Evolutionary conservation across 2,329 filamentous ascomycete genomes (phyloP).

Genomic region (Aspergillus brunneoviolaceus): DNA sequence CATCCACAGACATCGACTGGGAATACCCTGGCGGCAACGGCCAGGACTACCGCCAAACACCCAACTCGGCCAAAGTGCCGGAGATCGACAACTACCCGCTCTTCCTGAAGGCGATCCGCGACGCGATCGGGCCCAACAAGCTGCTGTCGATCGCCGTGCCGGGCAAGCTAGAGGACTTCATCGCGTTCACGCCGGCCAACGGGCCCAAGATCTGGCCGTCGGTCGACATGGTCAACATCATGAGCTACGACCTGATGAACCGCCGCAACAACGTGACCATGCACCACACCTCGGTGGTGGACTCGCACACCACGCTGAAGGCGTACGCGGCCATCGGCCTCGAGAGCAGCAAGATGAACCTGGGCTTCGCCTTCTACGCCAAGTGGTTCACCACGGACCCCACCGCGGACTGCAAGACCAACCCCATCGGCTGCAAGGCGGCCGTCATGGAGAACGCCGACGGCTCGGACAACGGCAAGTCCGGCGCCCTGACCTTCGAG

Average conservation of each 20-base stretch:
- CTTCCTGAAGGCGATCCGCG: slow-evolving; percentile 59
- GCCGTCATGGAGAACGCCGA: slow-evolving; percentile 59
- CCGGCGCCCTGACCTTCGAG: slow-evolving; percentile 53
- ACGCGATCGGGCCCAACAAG: slow-evolving; percentile 57
- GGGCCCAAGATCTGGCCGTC: slow-evolving; percentile 59
- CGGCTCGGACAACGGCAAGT: slow-evolving; percentile 59
- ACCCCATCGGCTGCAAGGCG: slow-evolving; percentile 60
- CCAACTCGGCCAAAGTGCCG: slow-evolving; percentile 58
- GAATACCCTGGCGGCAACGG: slow-evolving; percentile 64
- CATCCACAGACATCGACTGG: slow-evolving; percentile 63
- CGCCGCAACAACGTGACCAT: slow-evolving; percentile 62
- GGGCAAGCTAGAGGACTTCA: slow-evolving; percentile 62
- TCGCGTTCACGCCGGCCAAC: slow-evolving; percentile 61
- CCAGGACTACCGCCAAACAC: slow-evolving; percentile 63
- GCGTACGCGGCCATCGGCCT: slow-evolving; percentile 61
- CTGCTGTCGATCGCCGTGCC: slow-evolving; percentile 68
- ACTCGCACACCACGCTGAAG: slow-evolving; percentile 56
- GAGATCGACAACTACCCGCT: slow-evolving; percentile 64
- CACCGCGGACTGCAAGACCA: slow-evolving; percentile 44
- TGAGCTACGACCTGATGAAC: slow-evolving; percentile 73
- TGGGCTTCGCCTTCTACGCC: slow-evolving; percentile 68
- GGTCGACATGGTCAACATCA: slow-evolving; percentile 68
- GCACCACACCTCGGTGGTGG: slow-evolving; percentile 64
- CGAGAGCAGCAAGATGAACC: slow-evolving; percentile 56
- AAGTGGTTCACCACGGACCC: slow-evolving; percentile 64